These are phyloP conservation scores for Naganishia sp. DNA, from an alignment of 1,284 basidiomycete species.

Conservation along the genomic window DNA sequence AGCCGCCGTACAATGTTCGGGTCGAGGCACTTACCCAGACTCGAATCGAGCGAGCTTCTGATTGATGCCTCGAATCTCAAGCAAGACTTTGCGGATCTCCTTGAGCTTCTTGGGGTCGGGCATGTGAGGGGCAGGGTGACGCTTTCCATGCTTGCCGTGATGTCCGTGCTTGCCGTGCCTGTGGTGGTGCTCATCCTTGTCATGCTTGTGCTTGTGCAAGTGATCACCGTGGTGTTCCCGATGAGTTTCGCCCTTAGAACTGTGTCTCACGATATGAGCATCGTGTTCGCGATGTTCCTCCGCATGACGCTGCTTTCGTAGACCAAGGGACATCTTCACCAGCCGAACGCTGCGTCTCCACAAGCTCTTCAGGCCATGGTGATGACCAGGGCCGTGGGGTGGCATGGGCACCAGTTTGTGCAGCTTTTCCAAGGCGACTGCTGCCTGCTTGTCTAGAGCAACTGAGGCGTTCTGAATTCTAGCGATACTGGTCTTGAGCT, in stretches of 20 bases:
- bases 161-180: conserved; percentile 1
- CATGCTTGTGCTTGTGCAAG: conserved; percentile 23
- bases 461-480: conserved; percentile 60
- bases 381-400: conserved; percentile 9
- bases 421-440: conserved; percentile 48
- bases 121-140: conserved; percentile 14
- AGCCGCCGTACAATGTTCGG: background rate
- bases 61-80: conserved; percentile 68
- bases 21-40: conserved; percentile 57
- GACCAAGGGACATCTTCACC: background rate
- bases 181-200: conserved; percentile 29
- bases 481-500: conserved; percentile 59
- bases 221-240: background rate
- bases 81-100: conserved; percentile 64
- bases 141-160: conserved; percentile 6
- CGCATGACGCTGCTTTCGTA: background rate
- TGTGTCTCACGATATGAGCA: background rate
- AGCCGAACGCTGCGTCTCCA: conserved; percentile 12
- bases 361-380: background rate
- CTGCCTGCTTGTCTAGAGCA: conserved; percentile 62
- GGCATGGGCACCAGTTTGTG: conserved; percentile 44
- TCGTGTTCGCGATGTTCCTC: background rate
- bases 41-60: conserved; percentile 74
- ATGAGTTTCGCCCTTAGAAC: background rate
- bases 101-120: conserved; percentile 39